A percentile compares a stretch with the other conserved stretches of the same genome.
Conservation (phyloP, 2,329 filamentous ascomycete genomes). For the Neofusicoccum cordaticola region DNA sequence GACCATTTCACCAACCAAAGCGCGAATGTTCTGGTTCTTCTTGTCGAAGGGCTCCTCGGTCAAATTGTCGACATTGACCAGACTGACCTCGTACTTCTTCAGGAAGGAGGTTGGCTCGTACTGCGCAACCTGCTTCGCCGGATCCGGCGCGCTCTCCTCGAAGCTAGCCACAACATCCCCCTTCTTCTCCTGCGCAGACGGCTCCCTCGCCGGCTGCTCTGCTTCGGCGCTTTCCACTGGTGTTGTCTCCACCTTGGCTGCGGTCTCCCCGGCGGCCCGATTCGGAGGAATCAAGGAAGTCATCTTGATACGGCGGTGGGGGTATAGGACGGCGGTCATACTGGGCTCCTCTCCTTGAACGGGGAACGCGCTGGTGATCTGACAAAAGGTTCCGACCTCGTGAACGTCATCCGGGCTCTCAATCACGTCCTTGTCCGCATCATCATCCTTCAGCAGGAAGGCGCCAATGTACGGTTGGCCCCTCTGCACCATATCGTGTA, state of each 20-base stretch:
- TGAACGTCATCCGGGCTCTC: conserved; percentile 88
- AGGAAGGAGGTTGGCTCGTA: conserved; percentile 91
- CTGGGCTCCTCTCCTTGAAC: conserved; percentile 80
- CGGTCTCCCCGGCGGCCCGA: conserved; percentile 35
- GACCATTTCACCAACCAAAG: conserved; percentile 94
- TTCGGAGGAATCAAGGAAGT: conserved; percentile 74
- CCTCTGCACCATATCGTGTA: conserved; percentile 93
- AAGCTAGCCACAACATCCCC: conserved; percentile 97
- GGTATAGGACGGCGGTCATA: conserved; percentile 91
- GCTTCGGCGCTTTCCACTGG: conserved; percentile 37
- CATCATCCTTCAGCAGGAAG: conserved; percentile 95
- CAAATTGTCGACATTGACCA: conserved; percentile 94
- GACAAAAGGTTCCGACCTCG: conserved; percentile 94
- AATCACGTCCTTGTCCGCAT: conserved; percentile 90
- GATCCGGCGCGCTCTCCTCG: conserved; percentile 72
- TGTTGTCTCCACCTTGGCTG: conserved; percentile 50
- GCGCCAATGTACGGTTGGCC: conserved; percentile 97
- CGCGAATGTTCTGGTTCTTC: conserved; percentile 83
- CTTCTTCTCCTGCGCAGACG: conserved; percentile 63
- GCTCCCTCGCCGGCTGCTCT: conserved; percentile 47
- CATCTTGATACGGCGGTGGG: conserved; percentile 89
- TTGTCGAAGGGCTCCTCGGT: conserved; percentile 85
- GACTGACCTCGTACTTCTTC: conserved; percentile 84
- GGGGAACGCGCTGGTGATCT: conserved; percentile 94
- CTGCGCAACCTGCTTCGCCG: conserved; percentile 42